Percentiles rank a stretch among this genome's conserved stretches.
These are phyloP conservation scores for Thecaphora thlaspeos DNA, from an alignment of 1,284 basidiomycete genomes.

Conservation along the genomic window DNA sequence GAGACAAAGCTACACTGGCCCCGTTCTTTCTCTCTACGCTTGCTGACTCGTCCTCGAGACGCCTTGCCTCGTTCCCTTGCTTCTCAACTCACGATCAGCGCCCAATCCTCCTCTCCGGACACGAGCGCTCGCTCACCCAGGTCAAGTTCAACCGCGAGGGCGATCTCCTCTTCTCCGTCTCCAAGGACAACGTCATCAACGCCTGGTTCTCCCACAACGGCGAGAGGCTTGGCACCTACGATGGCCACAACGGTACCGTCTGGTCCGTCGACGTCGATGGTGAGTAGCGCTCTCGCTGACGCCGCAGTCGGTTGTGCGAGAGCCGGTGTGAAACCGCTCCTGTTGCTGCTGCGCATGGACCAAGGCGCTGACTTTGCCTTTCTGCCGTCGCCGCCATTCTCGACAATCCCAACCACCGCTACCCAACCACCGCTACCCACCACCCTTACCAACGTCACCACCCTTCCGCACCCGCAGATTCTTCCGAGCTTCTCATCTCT, in stretches of 20 bases:
- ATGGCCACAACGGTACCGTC: constrained; percentile 92
- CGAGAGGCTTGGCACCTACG: constrained; percentile 92
- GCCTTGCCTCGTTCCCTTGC: too few relatives aligned
- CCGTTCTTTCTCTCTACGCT: too few relatives aligned
- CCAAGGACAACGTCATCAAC: constrained; percentile 93
- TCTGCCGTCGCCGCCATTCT: too few relatives aligned
- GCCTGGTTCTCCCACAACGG: constrained; percentile 99
- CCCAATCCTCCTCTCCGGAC: constrained; percentile 66
- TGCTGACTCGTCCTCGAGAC: too few relatives aligned
- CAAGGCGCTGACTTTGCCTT: background rate
- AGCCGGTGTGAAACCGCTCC: too few relatives aligned
- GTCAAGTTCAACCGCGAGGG: constrained; percentile 82
- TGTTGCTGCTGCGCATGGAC: too few relatives aligned
- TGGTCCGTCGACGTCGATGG: constrained; percentile 96
- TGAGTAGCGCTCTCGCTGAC: constrained; percentile 62
- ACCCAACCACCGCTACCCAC: too few relatives aligned
- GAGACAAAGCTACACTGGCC: too few relatives aligned
- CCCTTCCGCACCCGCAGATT: constrained; percentile 62
- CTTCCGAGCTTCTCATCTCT: constrained; percentile 81
- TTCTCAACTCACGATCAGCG: too few relatives aligned
- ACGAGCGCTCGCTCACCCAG: constrained; percentile 91
- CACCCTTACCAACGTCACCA: too few relatives aligned
- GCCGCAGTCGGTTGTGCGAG: too few relatives aligned
- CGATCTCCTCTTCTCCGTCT: constrained; percentile 91
- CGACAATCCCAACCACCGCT: too few relatives aligned